These are phyloP conservation scores for Tulasnella sp. DNA, from an alignment of 768 basidiomycete species.

Conservation along the genomic window DNA sequence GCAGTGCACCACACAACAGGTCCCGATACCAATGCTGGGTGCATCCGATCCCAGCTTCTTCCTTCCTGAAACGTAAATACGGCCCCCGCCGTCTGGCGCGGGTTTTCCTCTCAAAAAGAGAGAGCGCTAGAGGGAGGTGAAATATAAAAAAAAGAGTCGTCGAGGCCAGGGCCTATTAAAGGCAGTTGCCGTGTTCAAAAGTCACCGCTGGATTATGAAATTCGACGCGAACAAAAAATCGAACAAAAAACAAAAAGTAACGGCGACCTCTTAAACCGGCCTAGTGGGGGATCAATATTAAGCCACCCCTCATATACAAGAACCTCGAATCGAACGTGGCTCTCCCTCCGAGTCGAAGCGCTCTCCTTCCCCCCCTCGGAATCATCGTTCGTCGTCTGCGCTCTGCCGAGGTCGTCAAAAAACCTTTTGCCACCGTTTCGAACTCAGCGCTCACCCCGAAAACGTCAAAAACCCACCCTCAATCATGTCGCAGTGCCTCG, in stretches of 20 bases:
- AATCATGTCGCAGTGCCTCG: neutral
- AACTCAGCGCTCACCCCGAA: neutral
- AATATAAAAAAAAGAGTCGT: neutral
- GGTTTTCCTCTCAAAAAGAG: no score
- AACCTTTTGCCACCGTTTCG: neutral
- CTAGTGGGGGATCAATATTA: neutral
- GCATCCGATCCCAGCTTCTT: neutral
- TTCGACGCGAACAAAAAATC: neutral
- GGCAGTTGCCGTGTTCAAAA: neutral
- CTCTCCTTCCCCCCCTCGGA: neutral
- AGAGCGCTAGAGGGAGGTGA: no score
- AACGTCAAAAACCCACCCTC: neutral
- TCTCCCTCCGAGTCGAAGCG: neutral
- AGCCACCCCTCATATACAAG: neutral
- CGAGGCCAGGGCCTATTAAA: neutral
- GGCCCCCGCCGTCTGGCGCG: neutral
- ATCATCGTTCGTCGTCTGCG: neutral
- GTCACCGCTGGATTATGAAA: neutral
- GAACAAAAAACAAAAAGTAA: neutral
- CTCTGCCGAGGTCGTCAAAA: neutral
- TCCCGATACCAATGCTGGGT: neutral
- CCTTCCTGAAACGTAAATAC: neutral
- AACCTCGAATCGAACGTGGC: neutral
- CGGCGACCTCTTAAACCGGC: conserved; percentile 1
- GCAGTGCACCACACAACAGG: neutral